Conservation (phyloP, 2,329 filamentous ascomycete species). For the Catunica adiposa region DNA sequence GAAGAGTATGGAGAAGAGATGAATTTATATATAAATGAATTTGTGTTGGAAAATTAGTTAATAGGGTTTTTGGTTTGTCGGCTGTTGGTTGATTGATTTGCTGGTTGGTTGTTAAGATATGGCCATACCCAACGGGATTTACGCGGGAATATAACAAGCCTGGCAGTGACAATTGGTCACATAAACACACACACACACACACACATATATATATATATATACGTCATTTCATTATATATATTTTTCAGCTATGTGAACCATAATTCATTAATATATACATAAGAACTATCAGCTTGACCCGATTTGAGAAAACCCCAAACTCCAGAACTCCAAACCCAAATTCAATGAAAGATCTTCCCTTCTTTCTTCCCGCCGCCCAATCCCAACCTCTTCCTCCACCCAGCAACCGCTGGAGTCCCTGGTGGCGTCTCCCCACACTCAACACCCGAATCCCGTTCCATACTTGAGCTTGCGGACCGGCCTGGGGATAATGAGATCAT, state of each 20-base stretch:
- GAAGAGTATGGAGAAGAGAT: background rate
- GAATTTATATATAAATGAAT: no score
- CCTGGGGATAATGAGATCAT: background rate
- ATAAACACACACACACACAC: no score
- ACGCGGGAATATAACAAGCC: no score
- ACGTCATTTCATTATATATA: background rate
- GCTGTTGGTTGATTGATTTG: no score
- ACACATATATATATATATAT: background rate
- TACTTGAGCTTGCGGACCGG: background rate
- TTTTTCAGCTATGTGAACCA: no score
- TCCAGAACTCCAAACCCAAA: background rate
- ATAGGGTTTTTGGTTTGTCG: no score
- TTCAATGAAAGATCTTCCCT: background rate
- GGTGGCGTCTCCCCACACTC: conserved; percentile 15
- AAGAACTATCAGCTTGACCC: background rate
- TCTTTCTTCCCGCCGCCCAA: background rate
- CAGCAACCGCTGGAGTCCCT: conserved; percentile 20
- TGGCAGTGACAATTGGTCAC: no score
- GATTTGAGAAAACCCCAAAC: background rate
- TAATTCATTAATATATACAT: background rate
- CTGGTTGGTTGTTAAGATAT: no score
- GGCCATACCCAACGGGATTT: no score
- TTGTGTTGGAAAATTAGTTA: no score
- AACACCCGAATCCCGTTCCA: background rate
- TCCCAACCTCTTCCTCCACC: background rate